Base-by-base conservation (phyloP, 75 land plant species). In the Ceratopteris richardii region DNA sequence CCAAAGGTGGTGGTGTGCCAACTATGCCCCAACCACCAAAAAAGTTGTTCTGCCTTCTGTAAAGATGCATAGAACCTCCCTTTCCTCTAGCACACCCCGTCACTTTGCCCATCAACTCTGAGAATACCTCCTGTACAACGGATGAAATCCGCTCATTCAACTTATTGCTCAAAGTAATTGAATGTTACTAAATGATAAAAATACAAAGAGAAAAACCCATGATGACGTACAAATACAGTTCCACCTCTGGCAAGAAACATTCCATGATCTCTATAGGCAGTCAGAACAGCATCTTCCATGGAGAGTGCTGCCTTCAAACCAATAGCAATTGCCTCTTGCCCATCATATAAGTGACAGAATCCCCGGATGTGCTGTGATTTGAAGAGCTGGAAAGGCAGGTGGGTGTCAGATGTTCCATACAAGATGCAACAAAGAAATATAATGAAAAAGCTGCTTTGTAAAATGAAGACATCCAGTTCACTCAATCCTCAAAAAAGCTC, bases 61-160 rank as follows among this genome's bases (percentile, higher is more conserved):
- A 73, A 31, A 73, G 43, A 62, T 77, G 79, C 79, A 77, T 77
- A 2, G 79, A 77, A 1, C 79, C 79, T 19, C 79, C 79, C 50
- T 77, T 72, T 14, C 76, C 77, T 33, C 10, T 11, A 18, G 77
- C 58, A 58, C 77, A 72, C 29, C 79, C 79, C 7, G 70, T 67
- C 30, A 46, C 60, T 29, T 57, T 72, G 19, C 79, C 77, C 76
- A 73, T 57, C 43, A 77, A 47, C 56, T 77, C 76, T 6, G 79
- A 53, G 56, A 77, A 77, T 17, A 52, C 22, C 57, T 77, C 70
- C 79, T 73, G 55, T 13, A 41, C 14, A 24, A 0, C 37, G 9
- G 37, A 33, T 33, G 7, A 33, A 33, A 33, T 9, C 9, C 37
- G 37, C 3, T 9, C 37, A 33, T 33, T 33, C 3, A 3, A 4